Evolutionary conservation across 805 yeast genomes (phyloP).

Genomic region (Debaryomyces prosopidis): DNA sequence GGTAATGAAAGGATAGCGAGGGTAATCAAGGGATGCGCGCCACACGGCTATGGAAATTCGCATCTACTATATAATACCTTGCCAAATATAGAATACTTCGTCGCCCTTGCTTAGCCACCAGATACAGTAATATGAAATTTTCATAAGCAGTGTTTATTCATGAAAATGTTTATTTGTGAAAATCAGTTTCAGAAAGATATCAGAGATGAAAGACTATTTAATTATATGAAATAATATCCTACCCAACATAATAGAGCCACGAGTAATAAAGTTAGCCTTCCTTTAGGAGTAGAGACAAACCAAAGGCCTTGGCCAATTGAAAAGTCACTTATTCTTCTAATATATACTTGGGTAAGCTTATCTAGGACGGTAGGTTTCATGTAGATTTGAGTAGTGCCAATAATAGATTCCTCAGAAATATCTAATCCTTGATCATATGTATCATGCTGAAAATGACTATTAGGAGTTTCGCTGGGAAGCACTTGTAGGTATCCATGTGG

Average conservation of each 20-base stretch:
- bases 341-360: slow-evolving; percentile 20
- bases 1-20: slow-evolving; percentile 1
- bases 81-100: not conserved
- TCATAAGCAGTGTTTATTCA: slow-evolving; percentile 10
- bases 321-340: slow-evolving; percentile 28
- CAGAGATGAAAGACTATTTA: not conserved
- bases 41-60: not conserved
- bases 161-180: slow-evolving; percentile 11
- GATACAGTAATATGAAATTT: slow-evolving; percentile 3
- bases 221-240: not conserved
- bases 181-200: not conserved
- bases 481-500: slow-evolving; percentile 31
- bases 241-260: slow-evolving; percentile 13
- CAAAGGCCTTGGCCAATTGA: slow-evolving; percentile 36
- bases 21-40: slow-evolving; percentile 2
- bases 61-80: too few relatives aligned
- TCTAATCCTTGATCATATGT: slow-evolving; percentile 1
- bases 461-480: slow-evolving; percentile 18
- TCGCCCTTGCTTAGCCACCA: not conserved
- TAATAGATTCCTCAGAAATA: slow-evolving; percentile 20
- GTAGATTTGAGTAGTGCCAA: slow-evolving; percentile 43
- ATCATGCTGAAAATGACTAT: slow-evolving; percentile 13
- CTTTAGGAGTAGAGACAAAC: slow-evolving; percentile 32
- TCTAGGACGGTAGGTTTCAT: slow-evolving; percentile 36
- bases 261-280: slow-evolving; percentile 27